phyloP scores from a whole-genome alignment of 2,329 filamentous ascomycete genomes.

The Apiospora aurea region DNA sequence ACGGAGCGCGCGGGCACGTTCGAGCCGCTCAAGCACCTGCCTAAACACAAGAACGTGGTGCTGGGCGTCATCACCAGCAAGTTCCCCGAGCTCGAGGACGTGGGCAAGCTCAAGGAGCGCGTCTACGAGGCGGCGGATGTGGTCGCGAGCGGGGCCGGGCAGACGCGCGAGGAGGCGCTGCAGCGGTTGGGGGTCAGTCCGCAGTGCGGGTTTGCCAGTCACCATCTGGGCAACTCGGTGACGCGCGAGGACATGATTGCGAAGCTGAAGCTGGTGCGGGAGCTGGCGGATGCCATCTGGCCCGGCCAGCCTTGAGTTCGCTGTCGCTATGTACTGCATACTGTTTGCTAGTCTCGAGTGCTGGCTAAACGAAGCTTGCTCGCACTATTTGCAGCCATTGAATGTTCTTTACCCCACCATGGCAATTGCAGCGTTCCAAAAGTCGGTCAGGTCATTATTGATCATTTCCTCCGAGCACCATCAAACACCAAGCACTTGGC shows the following conservation, averaged over 20 bases:
- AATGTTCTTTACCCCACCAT: not conserved
- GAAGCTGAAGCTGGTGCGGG: slow-evolving; percentile 74
- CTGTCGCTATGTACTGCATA: not conserved
- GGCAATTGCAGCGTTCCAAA: slow-evolving; percentile 5
- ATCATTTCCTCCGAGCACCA: not conserved
- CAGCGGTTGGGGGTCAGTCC: slow-evolving; percentile 74
- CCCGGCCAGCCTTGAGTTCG: slow-evolving; percentile 47
- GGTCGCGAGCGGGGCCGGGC: slow-evolving; percentile 70
- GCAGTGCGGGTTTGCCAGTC: slow-evolving; percentile 78
- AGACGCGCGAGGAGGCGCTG: slow-evolving; percentile 71
- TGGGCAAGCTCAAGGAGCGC: slow-evolving; percentile 65
- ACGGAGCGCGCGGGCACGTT: slow-evolving; percentile 70
- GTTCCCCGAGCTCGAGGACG: slow-evolving; percentile 66
- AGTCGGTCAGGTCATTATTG: slow-evolving; percentile 15
- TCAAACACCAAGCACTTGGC: too few species aligned
- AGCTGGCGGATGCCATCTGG: slow-evolving; percentile 78
- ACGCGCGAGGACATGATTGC: slow-evolving; percentile 74
- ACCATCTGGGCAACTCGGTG: slow-evolving; percentile 75
- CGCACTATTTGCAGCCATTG: not conserved
- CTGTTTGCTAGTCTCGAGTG: not conserved
- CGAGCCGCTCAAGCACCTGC: slow-evolving; percentile 67
- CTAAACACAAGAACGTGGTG: slow-evolving; percentile 68
- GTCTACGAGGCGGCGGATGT: slow-evolving; percentile 70
- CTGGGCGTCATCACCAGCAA: slow-evolving; percentile 71
- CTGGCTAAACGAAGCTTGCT: not conserved